Conservation (phyloP, 805 yeast species). For the Cyberlindnera saturnus region DNA sequence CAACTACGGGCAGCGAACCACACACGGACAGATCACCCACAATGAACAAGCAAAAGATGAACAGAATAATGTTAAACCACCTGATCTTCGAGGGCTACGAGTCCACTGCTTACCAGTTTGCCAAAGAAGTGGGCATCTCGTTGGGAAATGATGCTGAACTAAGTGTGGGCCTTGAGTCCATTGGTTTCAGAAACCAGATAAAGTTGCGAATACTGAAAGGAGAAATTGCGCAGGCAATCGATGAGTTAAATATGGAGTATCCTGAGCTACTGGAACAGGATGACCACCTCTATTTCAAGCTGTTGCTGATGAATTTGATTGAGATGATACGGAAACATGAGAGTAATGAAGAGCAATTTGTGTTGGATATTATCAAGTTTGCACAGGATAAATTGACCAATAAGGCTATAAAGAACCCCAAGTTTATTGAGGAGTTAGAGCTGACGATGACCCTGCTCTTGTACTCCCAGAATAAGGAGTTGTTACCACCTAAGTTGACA, state of each 20-base stretch:
- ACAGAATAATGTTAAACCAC: slow-evolving; percentile 56
- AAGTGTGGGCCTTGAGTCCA: slow-evolving; percentile 41
- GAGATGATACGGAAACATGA: slow-evolving; percentile 54
- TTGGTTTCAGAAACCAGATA: slow-evolving; percentile 46
- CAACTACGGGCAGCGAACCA: too few relatives aligned
- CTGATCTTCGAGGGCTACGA: slow-evolving; percentile 75
- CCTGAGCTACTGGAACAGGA: slow-evolving; percentile 63
- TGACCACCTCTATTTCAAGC: slow-evolving; percentile 61
- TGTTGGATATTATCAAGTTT: slow-evolving; percentile 48
- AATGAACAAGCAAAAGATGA: slow-evolving; percentile 2
- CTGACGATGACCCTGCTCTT: slow-evolving; percentile 76
- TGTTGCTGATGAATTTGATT: slow-evolving; percentile 65
- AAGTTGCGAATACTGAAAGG: slow-evolving; percentile 53
- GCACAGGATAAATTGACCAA: slow-evolving; percentile 57
- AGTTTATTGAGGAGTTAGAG: slow-evolving; percentile 68
- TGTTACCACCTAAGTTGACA: slow-evolving; percentile 48
- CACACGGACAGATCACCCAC: too few relatives aligned
- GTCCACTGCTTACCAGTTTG: slow-evolving; percentile 47
- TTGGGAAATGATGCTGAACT: slow-evolving; percentile 11
- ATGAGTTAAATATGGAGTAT: slow-evolving; percentile 47
- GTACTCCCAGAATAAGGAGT: slow-evolving; percentile 29
- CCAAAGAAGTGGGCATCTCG: slow-evolving; percentile 23
- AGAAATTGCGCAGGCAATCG: slow-evolving; percentile 52
- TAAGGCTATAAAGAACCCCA: slow-evolving; percentile 51
- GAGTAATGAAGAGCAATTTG: slow-evolving; percentile 39